Conservation (phyloP, 495 filamentous ascomycete genomes). For the Bathelium albidoporum region DNA sequence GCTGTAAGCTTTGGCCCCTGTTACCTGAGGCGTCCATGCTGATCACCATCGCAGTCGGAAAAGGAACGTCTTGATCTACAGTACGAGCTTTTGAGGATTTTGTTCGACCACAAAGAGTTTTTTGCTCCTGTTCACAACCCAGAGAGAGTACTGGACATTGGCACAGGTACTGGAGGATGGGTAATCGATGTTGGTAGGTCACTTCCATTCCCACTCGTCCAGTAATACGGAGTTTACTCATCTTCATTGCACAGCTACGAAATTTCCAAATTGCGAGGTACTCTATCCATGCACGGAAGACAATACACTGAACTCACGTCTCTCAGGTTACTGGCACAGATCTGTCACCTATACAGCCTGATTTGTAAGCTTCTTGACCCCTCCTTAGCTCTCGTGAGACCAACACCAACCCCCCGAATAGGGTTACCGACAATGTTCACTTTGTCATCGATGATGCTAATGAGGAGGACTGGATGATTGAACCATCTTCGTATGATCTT, state of each 20-base stretch:
- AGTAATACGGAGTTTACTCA: background rate
- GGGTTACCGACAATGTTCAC: conserved; percentile 25
- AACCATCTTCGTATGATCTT: conserved; percentile 19
- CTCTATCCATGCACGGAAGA: background rate
- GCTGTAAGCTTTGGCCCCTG: conserved; percentile 15
- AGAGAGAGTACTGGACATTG: conserved; percentile 24
- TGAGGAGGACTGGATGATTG: conserved; percentile 30
- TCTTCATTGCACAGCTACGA: background rate
- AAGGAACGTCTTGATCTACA: conserved; percentile 25
- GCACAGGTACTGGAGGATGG: conserved; percentile 29
- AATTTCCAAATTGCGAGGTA: conserved; percentile 5
- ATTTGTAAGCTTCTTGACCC: conserved; percentile 16
- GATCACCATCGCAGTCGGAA: conserved; percentile 19
- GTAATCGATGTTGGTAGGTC: conserved; percentile 28
- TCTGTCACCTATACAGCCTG: conserved; percentile 27
- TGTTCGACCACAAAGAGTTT: conserved; percentile 21
- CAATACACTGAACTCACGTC: background rate
- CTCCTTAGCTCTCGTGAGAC: background rate
- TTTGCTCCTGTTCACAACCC: conserved; percentile 24
- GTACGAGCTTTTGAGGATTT: conserved; percentile 25
- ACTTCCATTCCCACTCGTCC: background rate
- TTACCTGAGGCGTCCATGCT: conserved; percentile 6
- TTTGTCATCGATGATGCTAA: conserved; percentile 29
- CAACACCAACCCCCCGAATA: background rate
- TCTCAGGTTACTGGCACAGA: conserved; percentile 26